Base-by-base conservation (phyloP, 345 rosid species). In the Populus nigra region DNA sequence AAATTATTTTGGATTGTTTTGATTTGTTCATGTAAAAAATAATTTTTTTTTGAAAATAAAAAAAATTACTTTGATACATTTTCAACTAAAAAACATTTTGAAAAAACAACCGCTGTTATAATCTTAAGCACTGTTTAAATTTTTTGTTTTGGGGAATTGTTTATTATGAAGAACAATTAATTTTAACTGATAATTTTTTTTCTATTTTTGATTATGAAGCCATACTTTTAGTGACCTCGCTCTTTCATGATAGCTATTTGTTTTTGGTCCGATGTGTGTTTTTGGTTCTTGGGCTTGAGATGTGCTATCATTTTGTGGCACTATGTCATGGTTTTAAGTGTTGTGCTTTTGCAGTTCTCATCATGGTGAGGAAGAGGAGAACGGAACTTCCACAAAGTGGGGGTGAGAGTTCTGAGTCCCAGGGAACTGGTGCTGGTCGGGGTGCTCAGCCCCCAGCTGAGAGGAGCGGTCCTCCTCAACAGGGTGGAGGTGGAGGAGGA, bases 291-390 rank as follows among this genome's bases (percentile, higher is more conserved):
- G 15, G 49, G 33, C 45, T 9, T 25, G 65, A 15, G 20, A 39
- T 12, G 8, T 62, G 13, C 31, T 18, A 7, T 59, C 62, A 17
- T 50, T 68, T 55, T 43, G 41, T 7, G 29, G 57, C 11, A 20
- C 27, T 27, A 13, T 63, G 36, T 73, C 63, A 49, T 69, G 57
- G 57, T 12, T 35, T 7, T 17, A 18, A 65, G 27, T 74, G 5
- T 43, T 35, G 22, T 61, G 9, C 16, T n/a, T 20, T 27, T 76
- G 73, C 73, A 86, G 92, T 4, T 70, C n/a, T 69, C 82, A 79
- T 47, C 22, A 94, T 93, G 98, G 93, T 81, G 80, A 85, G 92
- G 84, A 95, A 95, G 96, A 92, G 78, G 82, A 89, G 92, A 84
- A 84, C 89, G 10, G 93, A 87, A 15, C 82, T 33, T 81, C 81